These are phyloP conservation scores for Alternaria triticina DNA, from an alignment of 2,329 filamentous ascomycete genomes.

Conservation along the genomic window DNA sequence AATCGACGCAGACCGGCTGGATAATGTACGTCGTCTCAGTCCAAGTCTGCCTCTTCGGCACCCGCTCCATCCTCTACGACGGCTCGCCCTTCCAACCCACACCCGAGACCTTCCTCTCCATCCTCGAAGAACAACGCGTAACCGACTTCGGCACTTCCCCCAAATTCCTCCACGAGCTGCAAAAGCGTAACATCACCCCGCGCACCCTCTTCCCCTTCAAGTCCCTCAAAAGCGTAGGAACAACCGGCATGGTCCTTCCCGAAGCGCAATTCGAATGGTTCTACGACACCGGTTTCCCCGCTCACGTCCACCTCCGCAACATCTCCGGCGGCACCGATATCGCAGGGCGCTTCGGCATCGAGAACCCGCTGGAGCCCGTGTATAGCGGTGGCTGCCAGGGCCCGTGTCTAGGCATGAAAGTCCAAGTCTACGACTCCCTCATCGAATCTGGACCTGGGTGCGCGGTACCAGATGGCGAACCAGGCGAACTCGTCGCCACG, in stretches of 20 bases:
- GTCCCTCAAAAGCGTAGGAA: slow-evolving; percentile 66
- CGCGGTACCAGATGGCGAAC: slow-evolving; percentile 66
- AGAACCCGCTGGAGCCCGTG: slow-evolving; percentile 73
- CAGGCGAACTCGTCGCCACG: slow-evolving; percentile 77
- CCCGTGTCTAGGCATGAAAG: slow-evolving; percentile 59
- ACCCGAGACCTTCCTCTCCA: slow-evolving; percentile 65
- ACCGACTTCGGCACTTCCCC: slow-evolving; percentile 79
- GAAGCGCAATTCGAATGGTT: slow-evolving; percentile 82
- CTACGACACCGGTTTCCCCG: slow-evolving; percentile 74
- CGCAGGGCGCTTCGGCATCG: slow-evolving; percentile 67
- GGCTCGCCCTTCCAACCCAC: slow-evolving; percentile 80
- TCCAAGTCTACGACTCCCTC: slow-evolving; percentile 66
- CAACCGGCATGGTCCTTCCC: slow-evolving; percentile 82
- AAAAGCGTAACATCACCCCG: slow-evolving; percentile 68
- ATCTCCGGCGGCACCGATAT: slow-evolving; percentile 81
- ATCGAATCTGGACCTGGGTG: slow-evolving; percentile 54
- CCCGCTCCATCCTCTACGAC: slow-evolving; percentile 75
- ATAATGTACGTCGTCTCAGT: slow-evolving; percentile 82
- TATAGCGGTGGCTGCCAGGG: slow-evolving; percentile 65
- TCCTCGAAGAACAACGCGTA: slow-evolving; percentile 68
- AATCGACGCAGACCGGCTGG: slow-evolving; percentile 59
- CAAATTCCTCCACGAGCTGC: slow-evolving; percentile 76
- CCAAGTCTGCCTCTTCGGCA: slow-evolving; percentile 65
- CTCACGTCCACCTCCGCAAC: slow-evolving; percentile 70
- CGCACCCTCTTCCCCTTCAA: slow-evolving; percentile 68